Conservation (phyloP, 305 asterid genomes). For the Fraxinus angustifolia region DNA sequence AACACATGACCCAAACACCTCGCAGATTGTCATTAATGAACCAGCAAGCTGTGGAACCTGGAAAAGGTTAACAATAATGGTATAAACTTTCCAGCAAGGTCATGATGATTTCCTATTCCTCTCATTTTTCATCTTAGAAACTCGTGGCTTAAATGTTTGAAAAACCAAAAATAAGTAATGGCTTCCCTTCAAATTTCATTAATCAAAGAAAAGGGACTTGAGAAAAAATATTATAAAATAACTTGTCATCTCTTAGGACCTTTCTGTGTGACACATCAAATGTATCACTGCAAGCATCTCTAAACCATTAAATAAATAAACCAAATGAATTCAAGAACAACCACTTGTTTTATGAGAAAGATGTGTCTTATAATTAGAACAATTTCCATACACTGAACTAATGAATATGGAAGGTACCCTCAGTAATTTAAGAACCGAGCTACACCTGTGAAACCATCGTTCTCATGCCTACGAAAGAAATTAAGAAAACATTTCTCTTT, state of each 20-base stretch:
- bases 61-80: conserved; percentile 10
- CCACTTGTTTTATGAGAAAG: background rate
- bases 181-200: background rate
- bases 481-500: background rate
- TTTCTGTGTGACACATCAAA: background rate
- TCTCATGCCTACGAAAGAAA: background rate
- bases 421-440: background rate
- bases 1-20: conserved; percentile 80
- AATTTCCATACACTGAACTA: background rate
- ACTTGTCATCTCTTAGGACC: background rate
- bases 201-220: background rate
- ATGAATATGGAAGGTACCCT: background rate
- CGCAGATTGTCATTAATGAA: conserved; percentile 87
- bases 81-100: background rate
- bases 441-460: background rate
- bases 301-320: background rate
- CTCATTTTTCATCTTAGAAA: background rate
- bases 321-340: background rate
- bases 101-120: background rate
- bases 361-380: background rate
- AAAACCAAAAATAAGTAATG: background rate
- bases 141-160: conserved; percentile 1
- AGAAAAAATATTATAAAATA: background rate
- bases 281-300: background rate
- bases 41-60: conserved; percentile 98